Conservation (phyloP, 768 basidiomycete genomes). For the Guyanaporus albipodus region DNA sequence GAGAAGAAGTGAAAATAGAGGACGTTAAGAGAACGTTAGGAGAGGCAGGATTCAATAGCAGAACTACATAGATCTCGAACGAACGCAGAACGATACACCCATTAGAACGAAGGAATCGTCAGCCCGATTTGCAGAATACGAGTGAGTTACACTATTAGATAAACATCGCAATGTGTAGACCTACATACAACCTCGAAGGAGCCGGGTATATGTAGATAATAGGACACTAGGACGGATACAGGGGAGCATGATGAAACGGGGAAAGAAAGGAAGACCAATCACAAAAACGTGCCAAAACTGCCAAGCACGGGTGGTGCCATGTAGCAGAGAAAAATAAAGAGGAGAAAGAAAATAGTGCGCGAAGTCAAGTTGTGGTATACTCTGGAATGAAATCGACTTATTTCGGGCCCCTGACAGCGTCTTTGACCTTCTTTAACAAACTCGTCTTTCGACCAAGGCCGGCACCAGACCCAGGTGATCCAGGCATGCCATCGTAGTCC, state of each 20-base stretch:
- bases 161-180: constrained; percentile 25
- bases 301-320: background rate
- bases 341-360: constrained; percentile 3
- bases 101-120: no score
- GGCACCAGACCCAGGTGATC: constrained; percentile 36
- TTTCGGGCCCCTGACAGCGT: constrained; percentile 59
- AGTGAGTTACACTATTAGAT: constrained; percentile 31
- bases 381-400: constrained; percentile 17
- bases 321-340: constrained; percentile 3
- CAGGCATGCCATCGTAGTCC: constrained; percentile 48
- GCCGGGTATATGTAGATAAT: constrained; percentile 33
- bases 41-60: constrained; percentile 47
- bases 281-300: constrained; percentile 6
- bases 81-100: no score
- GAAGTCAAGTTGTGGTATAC: constrained; percentile 6
- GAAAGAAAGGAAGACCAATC: constrained; percentile 2
- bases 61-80: constrained; percentile 22
- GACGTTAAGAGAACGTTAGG: constrained; percentile 68
- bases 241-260: constrained; percentile 23
- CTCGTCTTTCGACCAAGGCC: constrained; percentile 70
- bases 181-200: constrained; percentile 33
- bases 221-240: constrained; percentile 31
- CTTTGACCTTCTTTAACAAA: constrained; percentile 75
- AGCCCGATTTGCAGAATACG: constrained; percentile 9
- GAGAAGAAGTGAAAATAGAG: constrained; percentile 77